phyloP scores from a whole-genome alignment of 2,329 filamentous ascomycete species.

The Beauveria medogensis region DNA sequence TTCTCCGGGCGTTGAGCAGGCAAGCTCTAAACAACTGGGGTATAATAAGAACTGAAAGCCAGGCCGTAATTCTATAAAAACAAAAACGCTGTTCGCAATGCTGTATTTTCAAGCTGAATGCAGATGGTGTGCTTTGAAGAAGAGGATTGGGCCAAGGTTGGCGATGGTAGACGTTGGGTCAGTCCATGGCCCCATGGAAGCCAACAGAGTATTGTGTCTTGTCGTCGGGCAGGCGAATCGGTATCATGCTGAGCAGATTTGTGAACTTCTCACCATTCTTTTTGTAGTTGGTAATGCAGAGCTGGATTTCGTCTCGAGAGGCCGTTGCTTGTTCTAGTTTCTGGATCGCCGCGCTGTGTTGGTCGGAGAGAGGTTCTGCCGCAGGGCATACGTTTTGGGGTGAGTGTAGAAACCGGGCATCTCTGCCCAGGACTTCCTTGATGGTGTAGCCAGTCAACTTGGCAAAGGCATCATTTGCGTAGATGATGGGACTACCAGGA shows the following conservation, averaged over 20 bases:
- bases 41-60: background rate
- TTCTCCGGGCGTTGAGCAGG: background rate
- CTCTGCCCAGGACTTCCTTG: constrained; percentile 66
- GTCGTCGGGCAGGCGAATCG: constrained; percentile 58
- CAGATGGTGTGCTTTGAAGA: background rate
- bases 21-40: constrained; percentile 3
- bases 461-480: constrained; percentile 74
- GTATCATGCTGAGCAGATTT: constrained; percentile 81
- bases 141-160: background rate
- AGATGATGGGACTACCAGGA: constrained; percentile 72
- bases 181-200: constrained; percentile 62
- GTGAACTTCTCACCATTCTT: constrained; percentile 73
- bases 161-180: background rate
- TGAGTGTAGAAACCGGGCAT: constrained; percentile 78
- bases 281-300: constrained; percentile 66
- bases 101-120: background rate
- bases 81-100: background rate
- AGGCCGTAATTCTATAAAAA: background rate
- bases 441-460: constrained; percentile 70
- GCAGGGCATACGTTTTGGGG: constrained; percentile 46
- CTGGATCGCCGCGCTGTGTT: constrained; percentile 47
- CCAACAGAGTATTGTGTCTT: constrained; percentile 69
- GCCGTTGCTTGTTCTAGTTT: constrained; percentile 40
- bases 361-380: constrained; percentile 12
- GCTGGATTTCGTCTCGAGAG: constrained; percentile 37